Evolutionary conservation across 176 grass and related monocot species (phyloP).

Genomic region (Oryza meyeriana): DNA sequence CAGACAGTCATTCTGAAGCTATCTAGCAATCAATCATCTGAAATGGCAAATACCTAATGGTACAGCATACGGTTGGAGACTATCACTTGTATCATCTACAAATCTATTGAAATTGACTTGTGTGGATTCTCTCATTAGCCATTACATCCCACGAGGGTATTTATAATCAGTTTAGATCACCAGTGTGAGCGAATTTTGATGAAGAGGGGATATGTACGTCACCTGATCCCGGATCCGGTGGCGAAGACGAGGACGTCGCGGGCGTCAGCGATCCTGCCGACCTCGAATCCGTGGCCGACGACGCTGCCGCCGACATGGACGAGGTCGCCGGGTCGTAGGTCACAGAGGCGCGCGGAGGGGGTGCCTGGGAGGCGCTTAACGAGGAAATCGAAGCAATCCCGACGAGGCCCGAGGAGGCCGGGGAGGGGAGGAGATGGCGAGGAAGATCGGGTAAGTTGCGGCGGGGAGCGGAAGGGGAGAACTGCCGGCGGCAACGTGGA

Average conservation of each 20-base stretch:
- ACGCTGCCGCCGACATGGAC: conserved; percentile 50
- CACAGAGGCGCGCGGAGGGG: conserved; percentile 56
- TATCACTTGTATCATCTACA: not conserved
- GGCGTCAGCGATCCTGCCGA: conserved; percentile 35
- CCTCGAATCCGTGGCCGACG: conserved; percentile 58
- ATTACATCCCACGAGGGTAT: not conserved
- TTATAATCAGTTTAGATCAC: not conserved
- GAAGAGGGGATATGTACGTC: not conserved
- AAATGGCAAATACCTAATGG: not conserved
- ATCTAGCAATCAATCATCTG: not conserved
- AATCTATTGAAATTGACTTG: not conserved
- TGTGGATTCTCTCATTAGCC: not conserved
- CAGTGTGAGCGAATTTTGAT: not conserved
- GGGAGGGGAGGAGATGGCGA: conserved; percentile 73
- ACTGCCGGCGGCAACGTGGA: conserved; percentile 74
- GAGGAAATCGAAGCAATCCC: conserved; percentile 55
- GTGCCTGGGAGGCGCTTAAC: conserved; percentile 65
- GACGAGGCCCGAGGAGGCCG: not conserved
- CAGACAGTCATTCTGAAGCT: not conserved
- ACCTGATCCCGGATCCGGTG: conserved; percentile 87
- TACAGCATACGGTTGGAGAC: not conserved
- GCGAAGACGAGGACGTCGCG: conserved; percentile 60
- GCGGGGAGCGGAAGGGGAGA: conserved; percentile 64
- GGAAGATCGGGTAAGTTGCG: conserved; percentile 52
- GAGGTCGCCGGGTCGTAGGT: conserved; percentile 45